phyloP scores from a whole-genome alignment of 2,329 filamentous ascomycete species.

The Cercospora zeina region DNA sequence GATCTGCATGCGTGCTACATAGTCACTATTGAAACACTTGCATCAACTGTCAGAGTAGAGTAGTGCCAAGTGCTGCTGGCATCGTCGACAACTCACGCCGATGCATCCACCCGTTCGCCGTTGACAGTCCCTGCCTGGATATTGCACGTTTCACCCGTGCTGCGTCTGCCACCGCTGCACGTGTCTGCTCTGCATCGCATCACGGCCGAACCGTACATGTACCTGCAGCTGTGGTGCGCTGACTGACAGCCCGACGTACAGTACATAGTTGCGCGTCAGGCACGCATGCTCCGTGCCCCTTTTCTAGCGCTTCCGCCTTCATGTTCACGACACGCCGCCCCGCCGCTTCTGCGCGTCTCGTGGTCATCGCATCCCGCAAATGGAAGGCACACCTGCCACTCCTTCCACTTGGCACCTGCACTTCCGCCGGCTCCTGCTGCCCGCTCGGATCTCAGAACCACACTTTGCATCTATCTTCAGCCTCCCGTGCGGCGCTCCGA shows the following conservation, averaged over 20 bases:
- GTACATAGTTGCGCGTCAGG: not conserved
- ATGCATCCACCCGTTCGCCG: not conserved
- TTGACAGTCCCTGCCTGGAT: not conserved
- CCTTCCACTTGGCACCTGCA: not conserved
- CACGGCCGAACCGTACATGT: not conserved
- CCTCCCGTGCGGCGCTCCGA: not conserved
- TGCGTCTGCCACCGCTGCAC: not conserved
- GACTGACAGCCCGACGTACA: not conserved
- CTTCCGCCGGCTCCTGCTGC: not conserved
- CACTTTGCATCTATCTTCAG: not conserved
- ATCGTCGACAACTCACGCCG: not conserved
- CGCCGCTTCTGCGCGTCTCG: not conserved
- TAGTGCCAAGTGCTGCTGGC: not conserved
- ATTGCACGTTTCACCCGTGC: not conserved
- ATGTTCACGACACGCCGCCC: not conserved
- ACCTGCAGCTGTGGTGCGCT: not conserved
- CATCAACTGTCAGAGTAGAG: constrained; percentile 1
- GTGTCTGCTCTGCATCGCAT: not conserved
- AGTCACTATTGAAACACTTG: constrained; percentile 1
- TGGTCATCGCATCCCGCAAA: not conserved
- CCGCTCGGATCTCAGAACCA: not conserved
- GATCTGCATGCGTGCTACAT: not conserved
- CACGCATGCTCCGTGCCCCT: not conserved
- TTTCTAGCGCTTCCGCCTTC: not conserved
- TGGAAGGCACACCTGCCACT: not conserved